A percentile compares a stretch with the other conserved stretches of the same genome.
phyloP scores from a whole-genome alignment of 2,329 filamentous ascomycete genomes.

The Alternaria sp. region DNA sequence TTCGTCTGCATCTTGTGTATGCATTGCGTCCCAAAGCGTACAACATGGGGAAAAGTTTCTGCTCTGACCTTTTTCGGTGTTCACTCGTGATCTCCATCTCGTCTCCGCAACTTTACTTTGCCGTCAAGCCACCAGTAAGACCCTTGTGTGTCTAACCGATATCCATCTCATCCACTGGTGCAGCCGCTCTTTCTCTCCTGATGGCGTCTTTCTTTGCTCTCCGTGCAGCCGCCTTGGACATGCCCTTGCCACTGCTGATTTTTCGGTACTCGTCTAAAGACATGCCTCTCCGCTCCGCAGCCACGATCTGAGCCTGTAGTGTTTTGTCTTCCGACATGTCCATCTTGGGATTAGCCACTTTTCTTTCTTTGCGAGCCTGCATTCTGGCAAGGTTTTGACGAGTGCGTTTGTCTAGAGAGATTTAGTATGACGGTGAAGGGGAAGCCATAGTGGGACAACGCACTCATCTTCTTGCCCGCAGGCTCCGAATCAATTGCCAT shows the following conservation, averaged over 20 bases:
- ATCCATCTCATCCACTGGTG: slow-evolving; percentile 15
- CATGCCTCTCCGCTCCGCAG: slow-evolving; percentile 28
- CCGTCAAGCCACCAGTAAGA: not conserved
- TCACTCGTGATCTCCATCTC: not conserved
- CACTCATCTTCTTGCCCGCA: slow-evolving; percentile 31
- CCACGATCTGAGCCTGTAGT: slow-evolving; percentile 18
- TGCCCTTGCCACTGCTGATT: slow-evolving; percentile 11
- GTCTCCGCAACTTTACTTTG: not conserved
- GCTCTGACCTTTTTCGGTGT: not conserved
- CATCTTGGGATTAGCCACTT: slow-evolving; percentile 8
- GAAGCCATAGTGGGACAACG: slow-evolving; percentile 1
- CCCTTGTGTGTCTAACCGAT: slow-evolving; percentile 12
- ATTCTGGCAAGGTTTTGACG: slow-evolving; percentile 32
- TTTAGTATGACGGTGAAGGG: not conserved
- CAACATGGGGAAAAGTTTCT: not conserved
- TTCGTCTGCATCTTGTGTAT: not conserved
- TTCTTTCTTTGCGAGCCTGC: slow-evolving; percentile 24
- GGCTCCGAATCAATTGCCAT: slow-evolving; percentile 20
- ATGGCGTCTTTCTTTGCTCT: slow-evolving; percentile 11
- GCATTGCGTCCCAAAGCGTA: not conserved
- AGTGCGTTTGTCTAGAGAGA: slow-evolving; percentile 24
- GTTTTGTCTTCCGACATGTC: slow-evolving; percentile 14
- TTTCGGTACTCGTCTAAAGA: slow-evolving; percentile 19
- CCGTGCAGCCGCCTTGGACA: slow-evolving; percentile 5
- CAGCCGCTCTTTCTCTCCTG: slow-evolving; percentile 5